Evolutionary conservation across 1,284 basidiomycete genomes (phyloP), one percentile per base, ranked within the genome.

Genomic region (Ustilago lituana): DNA sequence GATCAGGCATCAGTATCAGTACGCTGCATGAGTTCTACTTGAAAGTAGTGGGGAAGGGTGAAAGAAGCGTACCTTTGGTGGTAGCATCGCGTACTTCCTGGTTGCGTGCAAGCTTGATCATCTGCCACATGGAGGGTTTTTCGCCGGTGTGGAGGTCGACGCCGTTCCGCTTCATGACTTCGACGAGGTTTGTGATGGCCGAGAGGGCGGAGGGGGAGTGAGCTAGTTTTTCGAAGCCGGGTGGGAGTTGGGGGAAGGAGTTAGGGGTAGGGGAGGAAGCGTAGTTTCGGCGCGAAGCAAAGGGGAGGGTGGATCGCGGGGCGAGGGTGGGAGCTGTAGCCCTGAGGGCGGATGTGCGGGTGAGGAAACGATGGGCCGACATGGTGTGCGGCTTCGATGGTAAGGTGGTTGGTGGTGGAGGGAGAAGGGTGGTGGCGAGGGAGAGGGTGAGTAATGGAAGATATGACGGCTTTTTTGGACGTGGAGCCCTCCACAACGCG

Each of bases 221-320:
- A 3, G 65, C 67, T 3, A 78, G 56, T 51, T 78, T 78, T 51
- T 78, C 76, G 26, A 78, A 74, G 23, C 76, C 76, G 31, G 70
- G 60, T 1, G 76, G 76, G 8, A 78, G 53, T 22, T 65, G 67
- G 1, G 67, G 62, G 44, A 58, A 53, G 4, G 48, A 39, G 36
- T 59, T 59, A 14, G 66, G 65, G n/a, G 66, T 48, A 2, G 58
- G 50, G 14, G 60, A 60, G 5, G 66, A 64, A 27, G 66, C 66
- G 27, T 56, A 67, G 29, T 20, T 47, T 23, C 44, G 44, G n/a
- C n/a, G n/a, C n/a, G n/a, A n/a, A 1, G 29, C 5, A 14, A 19
- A 3, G 31, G 41, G 22, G 15, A 24, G 9, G 45, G 15, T 38
- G 12, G 32, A 26, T 4, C 14, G 29, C 17, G 20, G 32, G 37